Percentiles rank a stretch among this genome's conserved stretches.
phyloP scores from a whole-genome alignment of 441 rosid species.

The Aleurites moluccanus region DNA sequence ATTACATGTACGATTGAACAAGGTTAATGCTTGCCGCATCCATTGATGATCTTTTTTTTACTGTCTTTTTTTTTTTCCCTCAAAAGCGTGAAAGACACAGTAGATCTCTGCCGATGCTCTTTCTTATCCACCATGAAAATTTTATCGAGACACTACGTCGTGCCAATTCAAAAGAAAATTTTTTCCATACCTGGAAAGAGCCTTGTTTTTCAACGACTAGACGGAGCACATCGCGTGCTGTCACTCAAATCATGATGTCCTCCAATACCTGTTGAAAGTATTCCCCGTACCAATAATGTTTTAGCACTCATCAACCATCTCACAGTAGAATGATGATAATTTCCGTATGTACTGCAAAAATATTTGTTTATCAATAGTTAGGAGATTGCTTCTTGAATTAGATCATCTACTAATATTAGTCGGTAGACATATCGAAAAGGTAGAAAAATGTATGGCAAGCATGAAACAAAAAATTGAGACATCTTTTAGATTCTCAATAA shows the following conservation, averaged over 20 bases:
- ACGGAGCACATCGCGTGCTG: slow-evolving; percentile 42
- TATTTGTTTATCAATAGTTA: slow-evolving; percentile 4
- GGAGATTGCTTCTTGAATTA: neutral
- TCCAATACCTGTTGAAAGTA: slow-evolving; percentile 37
- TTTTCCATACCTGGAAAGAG: slow-evolving; percentile 39
- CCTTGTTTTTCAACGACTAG: slow-evolving; percentile 37
- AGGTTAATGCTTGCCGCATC: slow-evolving; percentile 53
- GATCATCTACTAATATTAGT: neutral
- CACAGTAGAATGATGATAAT: neutral
- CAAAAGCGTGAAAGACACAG: slow-evolving; percentile 30
- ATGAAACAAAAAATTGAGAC: slow-evolving; percentile 12
- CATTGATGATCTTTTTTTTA: slow-evolving; percentile 11
- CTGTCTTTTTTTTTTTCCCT: neutral
- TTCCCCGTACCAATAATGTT: slow-evolving; percentile 34
- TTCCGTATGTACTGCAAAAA: slow-evolving; percentile 31
- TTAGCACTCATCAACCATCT: slow-evolving; percentile 32
- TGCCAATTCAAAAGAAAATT: slow-evolving; percentile 24
- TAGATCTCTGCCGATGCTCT: slow-evolving; percentile 30
- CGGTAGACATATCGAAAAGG: neutral
- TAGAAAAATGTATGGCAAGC: neutral
- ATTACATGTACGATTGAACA: slow-evolving; percentile 27
- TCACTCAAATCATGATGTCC: slow-evolving; percentile 40
- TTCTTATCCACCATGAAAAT: slow-evolving; percentile 33
- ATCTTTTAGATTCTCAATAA: too few species aligned
- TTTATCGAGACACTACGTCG: slow-evolving; percentile 38